These are phyloP conservation scores for Falciphora oryzae DNA, from an alignment of 2,329 filamentous ascomycete species.

Conservation along the genomic window DNA sequence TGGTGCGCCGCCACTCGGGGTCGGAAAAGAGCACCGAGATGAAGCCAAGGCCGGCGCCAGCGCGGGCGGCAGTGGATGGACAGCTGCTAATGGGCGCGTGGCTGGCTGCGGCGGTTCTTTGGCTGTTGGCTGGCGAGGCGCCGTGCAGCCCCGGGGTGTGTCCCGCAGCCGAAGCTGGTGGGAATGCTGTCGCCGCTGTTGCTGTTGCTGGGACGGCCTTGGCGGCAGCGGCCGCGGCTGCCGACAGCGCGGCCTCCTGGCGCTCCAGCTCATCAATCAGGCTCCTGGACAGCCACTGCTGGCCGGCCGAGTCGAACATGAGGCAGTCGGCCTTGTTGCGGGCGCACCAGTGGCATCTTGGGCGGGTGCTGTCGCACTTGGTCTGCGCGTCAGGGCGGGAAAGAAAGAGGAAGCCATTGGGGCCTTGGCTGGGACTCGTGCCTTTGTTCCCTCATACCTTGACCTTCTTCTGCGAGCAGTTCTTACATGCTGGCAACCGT, in stretches of 20 bases:
- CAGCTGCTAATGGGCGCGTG: not conserved
- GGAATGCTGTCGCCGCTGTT: too few relatives aligned
- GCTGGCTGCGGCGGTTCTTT: not conserved
- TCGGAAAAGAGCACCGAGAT: conserved; percentile 14
- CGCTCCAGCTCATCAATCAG: conserved; percentile 22
- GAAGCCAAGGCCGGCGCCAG: conserved; percentile 1
- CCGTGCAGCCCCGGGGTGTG: too few relatives aligned
- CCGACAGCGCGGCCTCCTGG: conserved; percentile 11
- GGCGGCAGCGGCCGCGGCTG: conserved; percentile 12
- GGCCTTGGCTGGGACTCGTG: too few relatives aligned
- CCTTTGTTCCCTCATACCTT: conserved; percentile 4
- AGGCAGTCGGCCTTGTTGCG: conserved; percentile 22
- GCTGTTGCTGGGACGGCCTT: too few relatives aligned
- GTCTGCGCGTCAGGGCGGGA: not conserved
- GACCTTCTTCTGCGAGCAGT: conserved; percentile 13
- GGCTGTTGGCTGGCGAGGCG: not conserved
- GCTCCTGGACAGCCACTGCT: conserved; percentile 20
- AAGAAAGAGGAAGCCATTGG: too few relatives aligned
- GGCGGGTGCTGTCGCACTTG: conserved; percentile 25
- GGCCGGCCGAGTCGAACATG: conserved; percentile 20
- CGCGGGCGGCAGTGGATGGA: not conserved
- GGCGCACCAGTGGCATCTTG: conserved; percentile 23
- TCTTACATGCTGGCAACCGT: conserved; percentile 14
- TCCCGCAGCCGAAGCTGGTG: too few relatives aligned
- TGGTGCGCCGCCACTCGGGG: conserved; percentile 14